Conservation (phyloP, 176 grass and related monocot genomes). For the Melocanna baccifera region DNA sequence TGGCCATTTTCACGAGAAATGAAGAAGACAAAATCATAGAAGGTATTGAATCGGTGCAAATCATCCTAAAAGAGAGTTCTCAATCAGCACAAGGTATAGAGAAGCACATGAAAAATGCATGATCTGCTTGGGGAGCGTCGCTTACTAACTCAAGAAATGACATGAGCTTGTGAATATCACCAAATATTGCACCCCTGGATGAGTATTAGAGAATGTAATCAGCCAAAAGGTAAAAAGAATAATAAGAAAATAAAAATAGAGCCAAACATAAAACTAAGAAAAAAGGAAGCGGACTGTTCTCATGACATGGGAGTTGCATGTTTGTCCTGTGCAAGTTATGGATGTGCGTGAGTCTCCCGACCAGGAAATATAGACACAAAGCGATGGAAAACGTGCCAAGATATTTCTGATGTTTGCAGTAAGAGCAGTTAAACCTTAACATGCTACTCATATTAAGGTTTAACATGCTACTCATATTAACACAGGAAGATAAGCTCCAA, state of each 20-base stretch:
- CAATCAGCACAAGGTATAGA: slow-evolving; percentile 30
- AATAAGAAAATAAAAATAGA: neutral
- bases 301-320: slow-evolving; percentile 20
- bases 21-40: slow-evolving; percentile 98
- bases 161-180: slow-evolving; percentile 75
- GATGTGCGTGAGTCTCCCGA: neutral
- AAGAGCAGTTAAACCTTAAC: slow-evolving; percentile 5
- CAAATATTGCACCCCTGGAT: slow-evolving; percentile 63
- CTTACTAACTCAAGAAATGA: slow-evolving; percentile 65
- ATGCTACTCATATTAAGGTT: neutral
- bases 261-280: neutral
- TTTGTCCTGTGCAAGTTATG: neutral
- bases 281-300: neutral
- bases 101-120: slow-evolving; percentile 17
- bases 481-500: neutral
- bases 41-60: slow-evolving; percentile 56
- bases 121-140: slow-evolving; percentile 22
- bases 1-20: slow-evolving; percentile 88
- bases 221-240: neutral
- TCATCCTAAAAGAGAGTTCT: slow-evolving; percentile 61
- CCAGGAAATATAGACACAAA: neutral
- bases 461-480: neutral
- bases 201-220: slow-evolving; percentile 39
- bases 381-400: neutral
- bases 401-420: slow-evolving; percentile 5